Conservation (phyloP, 2,329 filamentous ascomycete genomes). For the Colletotrichum brevisporum region DNA sequence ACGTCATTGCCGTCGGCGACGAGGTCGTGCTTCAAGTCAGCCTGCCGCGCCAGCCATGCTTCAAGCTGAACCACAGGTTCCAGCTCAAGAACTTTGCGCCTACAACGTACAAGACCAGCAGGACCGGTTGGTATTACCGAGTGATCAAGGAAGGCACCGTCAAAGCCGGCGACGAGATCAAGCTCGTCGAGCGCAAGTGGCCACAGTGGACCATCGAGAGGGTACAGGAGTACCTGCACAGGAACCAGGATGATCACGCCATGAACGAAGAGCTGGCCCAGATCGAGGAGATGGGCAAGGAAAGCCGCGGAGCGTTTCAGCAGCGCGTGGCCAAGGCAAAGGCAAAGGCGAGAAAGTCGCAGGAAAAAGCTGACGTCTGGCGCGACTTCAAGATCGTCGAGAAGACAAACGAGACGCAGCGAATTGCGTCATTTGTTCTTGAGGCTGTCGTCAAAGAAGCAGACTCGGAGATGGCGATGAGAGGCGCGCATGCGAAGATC, state of each 20-base stretch:
- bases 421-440: constrained; percentile 66
- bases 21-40: constrained; percentile 70
- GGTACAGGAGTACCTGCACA: constrained; percentile 74
- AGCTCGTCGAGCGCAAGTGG: constrained; percentile 67
- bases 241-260: constrained; percentile 63
- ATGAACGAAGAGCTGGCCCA: constrained; percentile 67
- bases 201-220: constrained; percentile 74
- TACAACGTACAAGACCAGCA: constrained; percentile 67
- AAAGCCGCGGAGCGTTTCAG: constrained; percentile 63
- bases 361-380: constrained; percentile 55
- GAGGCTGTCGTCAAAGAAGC: constrained; percentile 57
- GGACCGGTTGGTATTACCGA: constrained; percentile 78
- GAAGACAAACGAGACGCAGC: constrained; percentile 65
- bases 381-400: constrained; percentile 62
- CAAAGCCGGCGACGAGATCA: constrained; percentile 68
- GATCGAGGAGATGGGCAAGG: constrained; percentile 65
- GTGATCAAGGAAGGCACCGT: constrained; percentile 70
- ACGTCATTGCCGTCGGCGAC: constrained; percentile 67
- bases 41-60: constrained; percentile 75
- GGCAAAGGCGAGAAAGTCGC: constrained; percentile 46
- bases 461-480: constrained; percentile 47
- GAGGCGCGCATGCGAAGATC: constrained; percentile 69
- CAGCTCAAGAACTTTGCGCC: constrained; percentile 73
- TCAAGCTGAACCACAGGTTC: constrained; percentile 79
- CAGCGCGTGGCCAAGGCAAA: constrained; percentile 64